A percentile compares a stretch with the other conserved stretches of the same genome.
Conservation (phyloP, 352 stramenopile genomes). For the Globisporangium emineosum region DNA sequence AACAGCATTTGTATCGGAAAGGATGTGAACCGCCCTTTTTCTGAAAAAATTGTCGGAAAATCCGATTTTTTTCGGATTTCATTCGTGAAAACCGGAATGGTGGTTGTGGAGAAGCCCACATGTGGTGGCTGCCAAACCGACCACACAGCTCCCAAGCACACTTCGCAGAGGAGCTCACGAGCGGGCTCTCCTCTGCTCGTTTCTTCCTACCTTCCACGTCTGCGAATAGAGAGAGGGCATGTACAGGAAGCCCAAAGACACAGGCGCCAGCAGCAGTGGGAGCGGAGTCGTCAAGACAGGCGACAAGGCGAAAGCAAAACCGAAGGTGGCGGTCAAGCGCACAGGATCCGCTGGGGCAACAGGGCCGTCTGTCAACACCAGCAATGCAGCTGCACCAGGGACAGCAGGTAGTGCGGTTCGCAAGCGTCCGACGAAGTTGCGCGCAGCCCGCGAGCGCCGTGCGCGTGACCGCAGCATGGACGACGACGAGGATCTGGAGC, state of each 20-base stretch:
- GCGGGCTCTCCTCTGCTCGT: no score
- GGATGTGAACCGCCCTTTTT: no score
- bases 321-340: conserved; percentile 19
- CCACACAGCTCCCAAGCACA: no score
- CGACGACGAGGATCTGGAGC: conserved; percentile 55
- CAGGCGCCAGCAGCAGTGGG: background rate
- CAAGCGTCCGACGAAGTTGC: conserved; percentile 47
- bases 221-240: conserved; percentile 4
- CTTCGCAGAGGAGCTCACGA: no score
- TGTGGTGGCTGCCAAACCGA: no score
- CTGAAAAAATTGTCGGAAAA: no score
- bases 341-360: background rate
- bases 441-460: conserved; percentile 53
- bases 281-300: conserved; percentile 2
- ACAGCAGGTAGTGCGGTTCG: background rate
- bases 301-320: conserved; percentile 13
- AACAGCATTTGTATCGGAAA: no score
- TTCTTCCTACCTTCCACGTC: no score
- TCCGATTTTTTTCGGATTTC: no score
- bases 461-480: conserved; percentile 55
- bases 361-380: background rate
- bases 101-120: no score
- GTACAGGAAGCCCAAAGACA: conserved; percentile 13
- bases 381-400: background rate
- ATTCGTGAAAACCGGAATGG: no score